Base-by-base conservation (phyloP, 1,139 yeast species). In the Saccharomycopsis hybrid region DNA sequence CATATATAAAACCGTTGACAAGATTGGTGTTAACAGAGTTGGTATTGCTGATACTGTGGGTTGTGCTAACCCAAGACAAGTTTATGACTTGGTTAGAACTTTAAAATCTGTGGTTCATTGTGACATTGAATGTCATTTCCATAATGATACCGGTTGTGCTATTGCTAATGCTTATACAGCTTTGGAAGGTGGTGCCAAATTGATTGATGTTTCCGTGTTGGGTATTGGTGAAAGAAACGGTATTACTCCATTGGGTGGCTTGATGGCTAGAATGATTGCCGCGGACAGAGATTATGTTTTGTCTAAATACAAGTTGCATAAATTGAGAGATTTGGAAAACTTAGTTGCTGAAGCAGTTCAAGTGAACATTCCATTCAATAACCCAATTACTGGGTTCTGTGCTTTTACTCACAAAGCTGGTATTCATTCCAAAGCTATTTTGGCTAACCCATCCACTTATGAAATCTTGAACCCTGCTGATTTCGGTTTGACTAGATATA, bases 21-120 rank as follows among this genome's bases (percentile, higher is more conserved):
- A 89, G 76, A 89, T 92, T 60, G 98, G 98, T 63, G 97, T 92
- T 53, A 89, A 92, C 76, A 84, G 98, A 72, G 97, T 92, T 50
- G 98, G 98, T 76, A 92, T 92, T 72, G 97, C 98, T 56, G 98
- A 92, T 70, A 92, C 98, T 46, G 97, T 92, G 55, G 98, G 98
- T 47, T 87, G 97, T 68, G 98, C 98, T 56, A 92, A 90, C 74
- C 98, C 98, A 63, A 83, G 98, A 74, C 97, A 92, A 72, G 98
- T 92, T 53, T 92, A 90, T 68, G 97, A 92, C 72, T 80, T 92
- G 63, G 95, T 92, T 57, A 82, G 94, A 67, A 92, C 97, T 43
- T 81, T 92, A 68, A 86, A 84, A 72, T 81, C 90, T 11, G 96
- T 90, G 47, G 97, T 92, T 46, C 84, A 89, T 39, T 92, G 98